Conservation (phyloP, 306 rosid species). For the Dalbergia oliveri region DNA sequence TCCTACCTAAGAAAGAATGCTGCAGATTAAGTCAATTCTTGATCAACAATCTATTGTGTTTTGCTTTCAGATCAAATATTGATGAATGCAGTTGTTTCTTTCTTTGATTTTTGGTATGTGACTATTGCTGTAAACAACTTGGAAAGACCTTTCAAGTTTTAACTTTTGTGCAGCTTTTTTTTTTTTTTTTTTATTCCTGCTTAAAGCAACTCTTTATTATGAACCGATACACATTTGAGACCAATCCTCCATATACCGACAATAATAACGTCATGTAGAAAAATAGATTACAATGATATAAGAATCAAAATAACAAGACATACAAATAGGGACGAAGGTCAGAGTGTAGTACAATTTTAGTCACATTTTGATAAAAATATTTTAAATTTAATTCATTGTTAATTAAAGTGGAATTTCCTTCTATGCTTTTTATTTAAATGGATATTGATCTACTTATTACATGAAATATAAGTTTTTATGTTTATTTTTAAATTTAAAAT, state of each 20-base stretch:
- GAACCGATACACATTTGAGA: constrained; percentile 26
- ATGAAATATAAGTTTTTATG: too few relatives aligned
- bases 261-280: background rate
- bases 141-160: background rate
- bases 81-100: background rate
- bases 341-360: background rate
- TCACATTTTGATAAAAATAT: constrained; percentile 11
- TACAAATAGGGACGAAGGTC: background rate
- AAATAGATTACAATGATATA: constrained; percentile 8
- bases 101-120: background rate
- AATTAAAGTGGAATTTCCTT: background rate
- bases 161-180: background rate
- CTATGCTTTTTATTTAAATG: too few relatives aligned
- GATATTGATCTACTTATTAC: too few relatives aligned
- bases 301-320: constrained; percentile 5
- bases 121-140: background rate
- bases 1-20: background rate
- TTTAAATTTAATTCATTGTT: background rate
- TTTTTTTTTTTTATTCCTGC: background rate
- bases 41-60: constrained; percentile 39
- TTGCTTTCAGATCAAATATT: background rate
- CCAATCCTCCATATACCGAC: background rate
- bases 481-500: too few relatives aligned
- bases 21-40: background rate
- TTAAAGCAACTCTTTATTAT: background rate